Evolutionary conservation across 1,284 basidiomycete species (phyloP).

Genomic region (Vanrija sp.): DNA sequence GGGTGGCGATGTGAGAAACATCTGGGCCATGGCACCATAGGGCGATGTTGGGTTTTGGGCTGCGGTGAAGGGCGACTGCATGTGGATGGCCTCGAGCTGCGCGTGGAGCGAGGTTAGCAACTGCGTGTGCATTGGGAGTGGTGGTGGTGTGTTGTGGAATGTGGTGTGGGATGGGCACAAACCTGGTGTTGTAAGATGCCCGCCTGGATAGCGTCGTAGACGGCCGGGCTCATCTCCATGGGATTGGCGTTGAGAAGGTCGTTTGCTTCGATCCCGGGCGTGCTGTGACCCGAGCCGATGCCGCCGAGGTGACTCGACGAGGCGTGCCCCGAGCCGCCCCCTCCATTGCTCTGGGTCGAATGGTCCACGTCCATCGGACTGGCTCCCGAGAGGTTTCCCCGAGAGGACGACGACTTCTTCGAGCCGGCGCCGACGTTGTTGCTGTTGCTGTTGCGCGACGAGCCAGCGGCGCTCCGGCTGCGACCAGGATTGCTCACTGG

Average conservation of each 20-base stretch:
- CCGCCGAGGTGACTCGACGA: neutral
- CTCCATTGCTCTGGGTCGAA: neutral
- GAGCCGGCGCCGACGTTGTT: neutral
- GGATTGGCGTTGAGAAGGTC: conserved; percentile 6
- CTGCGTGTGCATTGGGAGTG: neutral
- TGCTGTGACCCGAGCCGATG: conserved; percentile 1
- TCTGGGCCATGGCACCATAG: conserved; percentile 31
- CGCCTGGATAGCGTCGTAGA: conserved; percentile 19
- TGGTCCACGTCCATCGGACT: conserved; percentile 1
- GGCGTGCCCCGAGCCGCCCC: neutral
- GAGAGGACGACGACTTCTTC: neutral
- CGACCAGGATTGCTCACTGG: conserved; percentile 3
- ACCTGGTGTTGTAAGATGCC: conserved; percentile 22
- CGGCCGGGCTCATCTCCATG: neutral
- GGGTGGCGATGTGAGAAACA: conserved; percentile 36
- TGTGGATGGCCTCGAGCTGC: conserved; percentile 48
- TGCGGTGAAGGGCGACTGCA: conserved; percentile 47
- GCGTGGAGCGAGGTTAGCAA: neutral
- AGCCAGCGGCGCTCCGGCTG: neutral
- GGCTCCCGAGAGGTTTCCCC: neutral
- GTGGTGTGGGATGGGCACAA: neutral
- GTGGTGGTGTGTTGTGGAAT: neutral
- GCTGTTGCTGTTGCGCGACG: neutral
- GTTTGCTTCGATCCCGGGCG: conserved; percentile 2
- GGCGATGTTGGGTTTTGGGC: conserved; percentile 31